Conservation (phyloP, 176 grass and related monocot genomes). For the Oryza coarctata region DNA sequence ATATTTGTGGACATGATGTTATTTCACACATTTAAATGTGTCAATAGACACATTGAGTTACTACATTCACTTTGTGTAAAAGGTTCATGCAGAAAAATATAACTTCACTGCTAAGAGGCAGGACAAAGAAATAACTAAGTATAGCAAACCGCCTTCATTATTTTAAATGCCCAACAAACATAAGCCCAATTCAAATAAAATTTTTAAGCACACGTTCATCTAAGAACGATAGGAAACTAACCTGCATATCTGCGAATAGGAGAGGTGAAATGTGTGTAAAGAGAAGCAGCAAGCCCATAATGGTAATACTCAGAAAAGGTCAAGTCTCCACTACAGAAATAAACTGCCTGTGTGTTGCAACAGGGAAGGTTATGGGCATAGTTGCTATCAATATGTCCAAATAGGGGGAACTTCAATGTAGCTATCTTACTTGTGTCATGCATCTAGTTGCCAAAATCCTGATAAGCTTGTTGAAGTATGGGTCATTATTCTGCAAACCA, state of each 20-base stretch:
- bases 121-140: neutral
- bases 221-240: conserved; percentile 35
- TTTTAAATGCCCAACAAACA: neutral
- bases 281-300: conserved; percentile 89
- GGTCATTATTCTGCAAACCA: conserved; percentile 72
- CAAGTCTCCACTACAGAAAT: conserved; percentile 98
- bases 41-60: neutral
- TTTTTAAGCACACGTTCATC: conserved; percentile 16
- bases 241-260: conserved; percentile 98
- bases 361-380: conserved; percentile 15
- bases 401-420: conserved; percentile 5
- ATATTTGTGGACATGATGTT: neutral
- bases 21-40: neutral
- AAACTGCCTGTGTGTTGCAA: conserved; percentile 75
- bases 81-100: neutral
- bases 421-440: conserved; percentile 85
- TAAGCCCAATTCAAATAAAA: conserved; percentile 18
- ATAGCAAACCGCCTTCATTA: neutral
- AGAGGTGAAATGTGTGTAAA: conserved; percentile 98
- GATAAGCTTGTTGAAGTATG: conserved; percentile 98
- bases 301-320: conserved; percentile 79
- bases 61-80: neutral
- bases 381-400: conserved; percentile 3
- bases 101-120: neutral
- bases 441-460: conserved; percentile 97